Base-by-base conservation (phyloP, 2,329 filamentous ascomycete genomes). In the Ilyonectria destructans region DNA sequence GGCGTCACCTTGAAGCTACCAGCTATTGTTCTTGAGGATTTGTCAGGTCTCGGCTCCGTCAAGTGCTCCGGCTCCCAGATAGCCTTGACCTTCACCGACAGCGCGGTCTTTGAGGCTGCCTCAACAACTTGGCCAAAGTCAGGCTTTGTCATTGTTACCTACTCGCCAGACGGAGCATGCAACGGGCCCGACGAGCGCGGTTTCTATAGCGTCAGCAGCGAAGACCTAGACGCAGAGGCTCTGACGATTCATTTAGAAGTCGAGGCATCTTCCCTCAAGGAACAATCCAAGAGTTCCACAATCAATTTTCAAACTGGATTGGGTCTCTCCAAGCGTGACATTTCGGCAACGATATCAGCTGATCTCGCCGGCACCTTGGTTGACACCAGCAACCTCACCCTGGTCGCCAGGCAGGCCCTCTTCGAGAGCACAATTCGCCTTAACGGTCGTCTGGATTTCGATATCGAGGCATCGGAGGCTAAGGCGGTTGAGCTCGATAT, bases 81-180 rank as follows among this genome's bases (percentile, higher is more conserved):
- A n/a, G 10, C 35, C 35, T 9, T 37, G 10, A 37, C 35, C 35
- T 37, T 37, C 15, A 37, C 10, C 35, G 35, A 37, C 15, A 37
- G 10, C 35, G 35, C 35, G 10, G 35, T 13, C 35, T 13, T 37
- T 13, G 15, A 37, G 15, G 35, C 35, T 13, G 35, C 35, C 35
- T 37, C 35, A 2, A 13, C 35, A 12, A 13, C 35, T 13, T 37
- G 58, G 57, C 57, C 57, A 9, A 49, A 3, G 17, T 48, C 45
- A 5, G 57, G 49, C 29, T 59, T 59, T 19, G 19, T 59, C 45
- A 35, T 49, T 3, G 43, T 59, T 23, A 59, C 57, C 40, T 59
- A 33, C 23, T 7, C 29, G 10, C 29, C 57, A 1, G 57, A 59
- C 17, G 29, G 23, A 15, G 57, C 21, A 9, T 59, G 57, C 43